Percentiles rank a stretch among this genome's conserved stretches.
Evolutionary conservation across 345 rosid genomes (phyloP).

Genomic region (Gossypium herbaceum): DNA sequence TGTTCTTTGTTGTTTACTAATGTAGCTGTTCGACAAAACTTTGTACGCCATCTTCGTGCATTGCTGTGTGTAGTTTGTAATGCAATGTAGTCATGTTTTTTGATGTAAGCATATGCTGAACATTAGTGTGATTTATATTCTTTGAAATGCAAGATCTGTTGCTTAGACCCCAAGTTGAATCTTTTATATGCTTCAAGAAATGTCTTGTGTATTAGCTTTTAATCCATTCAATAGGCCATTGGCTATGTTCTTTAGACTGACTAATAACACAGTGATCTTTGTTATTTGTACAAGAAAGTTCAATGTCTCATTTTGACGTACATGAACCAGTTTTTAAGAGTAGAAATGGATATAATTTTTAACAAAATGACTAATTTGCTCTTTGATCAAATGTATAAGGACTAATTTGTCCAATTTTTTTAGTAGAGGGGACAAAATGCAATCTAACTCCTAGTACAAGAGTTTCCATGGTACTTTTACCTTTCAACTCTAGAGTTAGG

Average conservation of each 20-base stretch:
- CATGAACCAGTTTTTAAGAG: too few species aligned
- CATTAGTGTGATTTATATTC: too few species aligned
- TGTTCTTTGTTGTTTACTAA: neutral
- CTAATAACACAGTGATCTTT: neutral
- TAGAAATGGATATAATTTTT: too few species aligned
- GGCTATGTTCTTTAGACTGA: neutral
- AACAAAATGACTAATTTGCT: too few species aligned
- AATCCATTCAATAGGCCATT: neutral
- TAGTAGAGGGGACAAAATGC: too few species aligned
- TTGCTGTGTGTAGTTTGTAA: conserved; percentile 2
- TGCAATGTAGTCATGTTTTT: neutral
- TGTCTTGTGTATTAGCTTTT: neutral
- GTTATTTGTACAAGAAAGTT: too few species aligned
- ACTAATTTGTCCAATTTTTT: too few species aligned
- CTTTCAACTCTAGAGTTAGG: too few species aligned
- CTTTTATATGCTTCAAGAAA: neutral
- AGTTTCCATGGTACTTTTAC: too few species aligned
- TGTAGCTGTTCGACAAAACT: neutral
- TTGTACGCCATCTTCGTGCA: neutral
- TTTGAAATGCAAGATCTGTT: neutral
- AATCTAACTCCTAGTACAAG: too few species aligned
- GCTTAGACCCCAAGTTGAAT: neutral
- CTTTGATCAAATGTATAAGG: too few species aligned
- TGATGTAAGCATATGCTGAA: neutral
- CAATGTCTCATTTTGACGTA: too few species aligned